phyloP scores from a whole-genome alignment of 1,284 basidiomycete species.

The Fomes fomentarius region DNA sequence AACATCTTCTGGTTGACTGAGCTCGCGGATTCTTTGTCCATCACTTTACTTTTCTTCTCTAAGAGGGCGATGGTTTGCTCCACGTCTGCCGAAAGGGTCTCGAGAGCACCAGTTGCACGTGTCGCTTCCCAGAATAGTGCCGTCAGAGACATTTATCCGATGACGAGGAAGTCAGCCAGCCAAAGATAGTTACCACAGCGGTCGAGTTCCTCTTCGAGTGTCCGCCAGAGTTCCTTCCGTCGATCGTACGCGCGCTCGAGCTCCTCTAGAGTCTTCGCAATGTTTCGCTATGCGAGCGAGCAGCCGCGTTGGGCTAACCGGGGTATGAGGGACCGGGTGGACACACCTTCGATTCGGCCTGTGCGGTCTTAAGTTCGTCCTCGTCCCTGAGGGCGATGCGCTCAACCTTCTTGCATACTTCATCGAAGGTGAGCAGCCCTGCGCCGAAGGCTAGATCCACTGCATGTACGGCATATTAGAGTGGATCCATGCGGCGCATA shows the following conservation, averaged over 20 bases:
- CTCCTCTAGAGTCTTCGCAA: conserved; percentile 39
- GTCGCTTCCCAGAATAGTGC: too few species aligned
- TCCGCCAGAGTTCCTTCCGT: conserved; percentile 49
- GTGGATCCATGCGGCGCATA: conserved; percentile 6
- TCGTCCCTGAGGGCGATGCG: conserved; percentile 43
- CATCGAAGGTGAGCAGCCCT: conserved; percentile 54
- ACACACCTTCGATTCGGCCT: conserved; percentile 42
- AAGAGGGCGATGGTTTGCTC: conserved; percentile 45
- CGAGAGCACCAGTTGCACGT: conserved; percentile 38
- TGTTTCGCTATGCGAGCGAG: conserved; percentile 33
- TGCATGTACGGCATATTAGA: neutral
- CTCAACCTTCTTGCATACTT: conserved; percentile 56
- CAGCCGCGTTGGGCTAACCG: conserved; percentile 28
- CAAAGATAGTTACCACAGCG: conserved; percentile 43
- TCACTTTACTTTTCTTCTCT: conserved; percentile 47
- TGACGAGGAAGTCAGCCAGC: neutral
- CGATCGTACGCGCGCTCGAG: conserved; percentile 48
- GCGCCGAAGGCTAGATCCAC: conserved; percentile 50
- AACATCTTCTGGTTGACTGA: conserved; percentile 41
- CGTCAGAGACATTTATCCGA: neutral
- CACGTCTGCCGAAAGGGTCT: conserved; percentile 44
- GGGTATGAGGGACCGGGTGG: neutral
- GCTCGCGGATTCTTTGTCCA: conserved; percentile 43
- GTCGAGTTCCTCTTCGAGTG: conserved; percentile 45
- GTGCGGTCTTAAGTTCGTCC: conserved; percentile 44